Conservation (phyloP, 768 basidiomycete species). For the Phlebiopsis gigantea region DNA sequence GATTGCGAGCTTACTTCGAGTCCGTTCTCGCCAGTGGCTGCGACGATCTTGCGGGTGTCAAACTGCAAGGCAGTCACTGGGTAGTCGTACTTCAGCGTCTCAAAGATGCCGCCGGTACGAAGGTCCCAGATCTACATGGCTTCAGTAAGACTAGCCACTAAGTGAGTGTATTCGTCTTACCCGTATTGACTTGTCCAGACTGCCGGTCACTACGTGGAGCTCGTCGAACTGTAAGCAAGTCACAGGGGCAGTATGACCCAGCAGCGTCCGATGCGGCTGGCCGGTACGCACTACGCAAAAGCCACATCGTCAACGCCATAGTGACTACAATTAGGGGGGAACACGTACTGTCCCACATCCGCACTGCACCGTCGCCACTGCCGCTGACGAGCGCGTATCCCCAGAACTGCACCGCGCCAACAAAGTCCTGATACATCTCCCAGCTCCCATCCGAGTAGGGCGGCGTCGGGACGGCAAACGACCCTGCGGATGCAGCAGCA, state of each 20-base stretch:
- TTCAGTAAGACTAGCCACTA: neutral
- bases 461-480: slow-evolving; percentile 80
- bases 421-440: slow-evolving; percentile 96
- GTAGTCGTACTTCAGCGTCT: slow-evolving; percentile 87
- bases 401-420: slow-evolving; percentile 98
- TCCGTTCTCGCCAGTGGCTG: slow-evolving; percentile 90
- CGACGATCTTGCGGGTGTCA: slow-evolving; percentile 88
- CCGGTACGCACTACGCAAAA: slow-evolving; percentile 86
- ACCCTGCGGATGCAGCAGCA: slow-evolving; percentile 48
- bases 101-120: slow-evolving; percentile 80
- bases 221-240: slow-evolving; percentile 97
- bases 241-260: slow-evolving; percentile 90
- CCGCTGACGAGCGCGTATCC: slow-evolving; percentile 89
- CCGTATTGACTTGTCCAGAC: slow-evolving; percentile 88
- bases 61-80: slow-evolving; percentile 91
- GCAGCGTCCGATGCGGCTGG: slow-evolving; percentile 87
- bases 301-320: neutral
- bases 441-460: slow-evolving; percentile 86
- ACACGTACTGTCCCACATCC: slow-evolving; percentile 98
- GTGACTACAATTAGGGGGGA: neutral
- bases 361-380: slow-evolving; percentile 92
- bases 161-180: slow-evolving; percentile 37
- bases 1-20: slow-evolving; percentile 59
- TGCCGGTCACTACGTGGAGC: slow-evolving; percentile 86
- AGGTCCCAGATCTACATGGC: slow-evolving; percentile 87